Evolutionary conservation across 805 yeast genomes (phyloP).

Genomic region (Kazachstania africana): DNA sequence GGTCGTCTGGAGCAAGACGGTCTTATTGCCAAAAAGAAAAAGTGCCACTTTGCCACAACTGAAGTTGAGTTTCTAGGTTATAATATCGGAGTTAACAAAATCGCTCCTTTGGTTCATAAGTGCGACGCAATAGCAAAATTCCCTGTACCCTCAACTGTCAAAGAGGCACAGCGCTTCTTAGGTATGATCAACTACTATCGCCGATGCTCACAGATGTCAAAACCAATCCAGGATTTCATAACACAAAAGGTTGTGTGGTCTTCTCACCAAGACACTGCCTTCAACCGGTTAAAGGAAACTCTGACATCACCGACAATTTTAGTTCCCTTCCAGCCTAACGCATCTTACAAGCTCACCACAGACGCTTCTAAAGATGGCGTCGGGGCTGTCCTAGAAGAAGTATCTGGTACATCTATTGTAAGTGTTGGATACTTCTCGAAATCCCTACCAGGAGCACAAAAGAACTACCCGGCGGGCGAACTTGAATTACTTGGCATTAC

Average conservation of each 20-base stretch:
- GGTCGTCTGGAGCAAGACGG: constrained; percentile 1
- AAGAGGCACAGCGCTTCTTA: constrained; percentile 9
- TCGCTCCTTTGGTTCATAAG: constrained; percentile 8
- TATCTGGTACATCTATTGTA: constrained; percentile 3
- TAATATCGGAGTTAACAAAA: constrained; percentile 2
- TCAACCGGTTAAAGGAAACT: constrained; percentile 1
- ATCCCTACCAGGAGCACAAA: constrained; percentile 32
- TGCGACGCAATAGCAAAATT: constrained; percentile 7
- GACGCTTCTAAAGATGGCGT: constrained; percentile 8
- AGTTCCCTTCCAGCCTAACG: constrained; percentile 2
- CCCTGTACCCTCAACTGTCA: constrained; percentile 3
- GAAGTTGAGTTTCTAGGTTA: constrained; percentile 9
- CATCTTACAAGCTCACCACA: constrained; percentile 5
- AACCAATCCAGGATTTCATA: constrained; percentile 5
- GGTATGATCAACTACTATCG: constrained; percentile 10
- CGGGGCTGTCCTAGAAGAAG: constrained; percentile 11
- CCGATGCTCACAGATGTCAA: constrained; percentile 4
- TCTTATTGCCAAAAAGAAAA: constrained; percentile 7
- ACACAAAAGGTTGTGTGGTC: constrained; percentile 1
- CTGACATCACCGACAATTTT: constrained; percentile 2
- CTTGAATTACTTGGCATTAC: constrained; percentile 7
- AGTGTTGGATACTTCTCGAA: constrained; percentile 8
- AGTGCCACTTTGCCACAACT: constrained; percentile 5
- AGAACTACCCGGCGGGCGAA: constrained; percentile 7
- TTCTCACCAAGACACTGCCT: constrained; percentile 1